These are phyloP conservation scores for Colletotrichum phormii DNA, from an alignment of 2,329 filamentous ascomycete genomes.

Conservation along the genomic window DNA sequence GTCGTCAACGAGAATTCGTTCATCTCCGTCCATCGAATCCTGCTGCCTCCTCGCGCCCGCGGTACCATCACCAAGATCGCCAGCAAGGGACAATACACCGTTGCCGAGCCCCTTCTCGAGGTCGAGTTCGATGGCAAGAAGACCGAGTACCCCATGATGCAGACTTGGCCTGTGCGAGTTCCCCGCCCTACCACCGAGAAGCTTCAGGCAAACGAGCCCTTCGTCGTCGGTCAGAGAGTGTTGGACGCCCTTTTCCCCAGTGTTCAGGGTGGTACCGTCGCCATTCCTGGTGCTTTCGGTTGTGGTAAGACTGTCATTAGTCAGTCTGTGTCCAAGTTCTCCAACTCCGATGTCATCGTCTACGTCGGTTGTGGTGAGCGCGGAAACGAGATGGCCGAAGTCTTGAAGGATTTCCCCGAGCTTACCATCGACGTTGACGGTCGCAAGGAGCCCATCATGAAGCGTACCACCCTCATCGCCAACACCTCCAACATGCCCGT, in stretches of 20 bases:
- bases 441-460: constrained; percentile 99
- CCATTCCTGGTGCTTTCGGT: constrained; percentile 97
- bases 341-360: constrained; percentile 98
- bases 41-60: constrained; percentile 88
- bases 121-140: constrained; percentile 98
- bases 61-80: constrained; percentile 94
- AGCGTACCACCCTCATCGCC: constrained; percentile 97
- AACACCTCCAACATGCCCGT: constrained; percentile 99
- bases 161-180: constrained; percentile 97
- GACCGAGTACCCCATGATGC: constrained; percentile 97
- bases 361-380: constrained; percentile 95
- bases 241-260: constrained; percentile 95
- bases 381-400: constrained; percentile 99
- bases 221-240: constrained; percentile 96
- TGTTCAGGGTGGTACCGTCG: constrained; percentile 97
- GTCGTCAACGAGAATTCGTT: constrained; percentile 96
- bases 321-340: constrained; percentile 99
- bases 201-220: constrained; percentile 87
- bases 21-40: constrained; percentile 90
- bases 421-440: constrained; percentile 94
- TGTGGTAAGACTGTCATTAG: constrained; percentile 99
- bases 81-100: constrained; percentile 90
- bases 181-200: constrained; percentile 94
- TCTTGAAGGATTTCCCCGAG: constrained; percentile 99
- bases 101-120: constrained; percentile 93